Evolutionary conservation across 1,284 basidiomycete species (phyloP), one percentile per base, ranked within the genome.

Genomic region (Trichosporon inkin): DNA sequence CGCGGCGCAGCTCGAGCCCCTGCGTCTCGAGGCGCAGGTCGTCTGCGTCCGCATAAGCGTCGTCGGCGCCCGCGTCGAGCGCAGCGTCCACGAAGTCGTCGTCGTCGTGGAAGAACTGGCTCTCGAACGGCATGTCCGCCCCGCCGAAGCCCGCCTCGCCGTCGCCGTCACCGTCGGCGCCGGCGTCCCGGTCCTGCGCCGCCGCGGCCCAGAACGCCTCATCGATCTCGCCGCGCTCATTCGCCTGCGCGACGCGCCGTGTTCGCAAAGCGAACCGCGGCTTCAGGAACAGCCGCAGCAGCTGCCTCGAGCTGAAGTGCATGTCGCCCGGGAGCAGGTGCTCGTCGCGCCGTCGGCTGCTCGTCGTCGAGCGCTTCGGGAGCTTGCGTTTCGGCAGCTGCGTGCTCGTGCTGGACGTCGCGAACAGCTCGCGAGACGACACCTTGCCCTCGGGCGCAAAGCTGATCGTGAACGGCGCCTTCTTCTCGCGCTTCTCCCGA

Each of bases 51-150:
- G 61, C 67, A 68, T n/a, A n/a, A n/a, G n/a, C n/a, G n/a, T 89
- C 89, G 56, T 80, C 80, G 56, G 71, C 69, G 53, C 70, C 72
- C 17, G 88, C 88, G 67, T 89, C 89, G 13, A 87, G 89, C 47
- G 83, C 85, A 58, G 89, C 91, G 67, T 94, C 90, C 62, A 85
- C 85, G 67, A 93, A 90, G 67, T 93, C 90, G 63, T 85, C 85
- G 61, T 91, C 90, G 66, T 97, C 95, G 67, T 94, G 88, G 85
- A 98, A 97, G 83, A 98, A 96, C 72, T 98, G 95, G 0, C 93
- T 93, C 67, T 89, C 90, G 78, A 97, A 97, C 0, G 92, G 93
- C 10, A 85, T 81, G 0, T 83, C 83, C 49, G 76, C 65, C 88
- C 87, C 69, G 28, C 28, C 28, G 8, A 32, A 32, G 10, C 59